phyloP scores from a whole-genome alignment of 805 yeast species.

The Metschnikowia hibisci region DNA sequence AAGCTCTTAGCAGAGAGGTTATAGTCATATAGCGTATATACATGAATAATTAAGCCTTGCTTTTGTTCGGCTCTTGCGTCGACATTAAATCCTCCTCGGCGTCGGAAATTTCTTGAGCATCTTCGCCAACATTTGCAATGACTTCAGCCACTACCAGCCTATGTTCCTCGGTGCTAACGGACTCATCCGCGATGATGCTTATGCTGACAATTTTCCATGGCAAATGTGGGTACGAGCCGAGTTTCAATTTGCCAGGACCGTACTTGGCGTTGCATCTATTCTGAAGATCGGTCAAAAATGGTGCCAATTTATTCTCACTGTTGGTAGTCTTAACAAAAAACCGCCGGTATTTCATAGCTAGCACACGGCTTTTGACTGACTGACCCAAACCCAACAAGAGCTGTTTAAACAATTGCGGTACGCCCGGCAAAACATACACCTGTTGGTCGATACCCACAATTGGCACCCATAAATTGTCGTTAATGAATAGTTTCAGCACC shows the following conservation, averaged over 20 bases:
- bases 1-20: conserved; percentile 59
- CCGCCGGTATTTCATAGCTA: conserved; percentile 30
- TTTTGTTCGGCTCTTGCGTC: conserved; percentile 17
- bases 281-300: conserved; percentile 54
- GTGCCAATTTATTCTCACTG: conserved; percentile 68
- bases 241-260: conserved; percentile 45
- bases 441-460: conserved; percentile 62
- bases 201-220: conserved; percentile 61
- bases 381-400: conserved; percentile 47
- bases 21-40: conserved; percentile 14
- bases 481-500: conserved; percentile 41
- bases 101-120: conserved; percentile 55
- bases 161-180: conserved; percentile 29
- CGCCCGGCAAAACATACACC: conserved; percentile 77
- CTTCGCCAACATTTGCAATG: conserved; percentile 39
- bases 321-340: conserved; percentile 58
- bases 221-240: conserved; percentile 85
- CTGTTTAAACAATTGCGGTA: conserved; percentile 66
- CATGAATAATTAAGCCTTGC: background rate
- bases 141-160: conserved; percentile 45
- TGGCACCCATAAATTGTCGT: conserved; percentile 76
- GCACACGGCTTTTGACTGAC: conserved; percentile 26
- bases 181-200: conserved; percentile 62
- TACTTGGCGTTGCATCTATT: conserved; percentile 25
- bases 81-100: conserved; percentile 54